Percentiles rank a stretch among this genome's conserved stretches.
Conservation (phyloP, 805 yeast species). For the Sporopachydermia quercuum region DNA sequence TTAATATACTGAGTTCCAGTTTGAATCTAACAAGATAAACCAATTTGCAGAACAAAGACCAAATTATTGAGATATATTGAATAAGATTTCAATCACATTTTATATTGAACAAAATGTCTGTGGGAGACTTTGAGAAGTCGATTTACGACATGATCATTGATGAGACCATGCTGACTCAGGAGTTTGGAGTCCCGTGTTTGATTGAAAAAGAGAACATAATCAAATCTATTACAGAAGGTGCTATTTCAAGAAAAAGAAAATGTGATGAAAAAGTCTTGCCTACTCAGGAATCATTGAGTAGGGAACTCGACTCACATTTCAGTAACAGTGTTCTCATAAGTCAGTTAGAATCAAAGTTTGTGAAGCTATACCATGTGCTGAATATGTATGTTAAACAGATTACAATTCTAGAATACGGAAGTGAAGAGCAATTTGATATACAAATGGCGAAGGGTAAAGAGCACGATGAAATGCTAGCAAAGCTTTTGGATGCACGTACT, state of each 20-base stretch:
- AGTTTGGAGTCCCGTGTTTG: neutral
- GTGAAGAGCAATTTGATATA: neutral
- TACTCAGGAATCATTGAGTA: too few relatives aligned
- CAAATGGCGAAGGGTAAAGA: neutral
- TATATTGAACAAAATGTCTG: neutral
- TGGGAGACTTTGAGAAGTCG: neutral
- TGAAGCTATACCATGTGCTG: neutral
- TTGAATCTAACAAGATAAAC: too few relatives aligned
- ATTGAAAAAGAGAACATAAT: neutral
- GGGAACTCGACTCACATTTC: neutral
- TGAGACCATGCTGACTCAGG: slow-evolving; percentile 2
- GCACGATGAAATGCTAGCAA: neutral
- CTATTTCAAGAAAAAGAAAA: too few relatives aligned
- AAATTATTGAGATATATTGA: too few relatives aligned
- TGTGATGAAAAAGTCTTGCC: neutral
- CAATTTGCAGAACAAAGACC: too few relatives aligned
- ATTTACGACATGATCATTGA: neutral
- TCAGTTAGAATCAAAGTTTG: neutral
- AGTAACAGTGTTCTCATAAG: neutral
- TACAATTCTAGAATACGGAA: neutral
- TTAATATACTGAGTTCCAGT: too few relatives aligned
- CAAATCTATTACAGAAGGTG: neutral
- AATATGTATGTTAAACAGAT: neutral
- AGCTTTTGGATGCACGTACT: neutral
- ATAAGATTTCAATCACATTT: too few relatives aligned